Conservation (phyloP, 23 red algal genomes). For the Gracilaria domingensis region DNA sequence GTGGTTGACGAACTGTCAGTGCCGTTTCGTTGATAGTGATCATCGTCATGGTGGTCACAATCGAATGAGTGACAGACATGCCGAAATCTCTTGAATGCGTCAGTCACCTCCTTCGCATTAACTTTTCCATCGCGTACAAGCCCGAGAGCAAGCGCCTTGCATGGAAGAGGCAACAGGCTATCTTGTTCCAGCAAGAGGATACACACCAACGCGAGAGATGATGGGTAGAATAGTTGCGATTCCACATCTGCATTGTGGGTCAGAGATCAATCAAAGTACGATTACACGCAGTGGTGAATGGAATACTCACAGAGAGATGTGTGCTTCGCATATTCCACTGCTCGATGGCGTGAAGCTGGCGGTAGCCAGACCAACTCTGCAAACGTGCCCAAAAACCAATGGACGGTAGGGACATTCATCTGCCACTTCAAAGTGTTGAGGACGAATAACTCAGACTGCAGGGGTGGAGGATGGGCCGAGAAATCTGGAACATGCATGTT, state of each 20-base stretch:
- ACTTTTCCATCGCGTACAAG: constrained; percentile 9
- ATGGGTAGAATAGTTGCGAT: constrained; percentile 30
- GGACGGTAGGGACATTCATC: constrained; percentile 42
- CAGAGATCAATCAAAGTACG: constrained; percentile 11
- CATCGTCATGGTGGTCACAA: constrained; percentile 5
- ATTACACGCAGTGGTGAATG: neutral
- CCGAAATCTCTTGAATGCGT: constrained; percentile 29
- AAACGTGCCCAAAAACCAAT: constrained; percentile 38
- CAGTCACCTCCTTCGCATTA: neutral
- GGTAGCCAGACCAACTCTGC: constrained; percentile 37
- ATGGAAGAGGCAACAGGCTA: constrained; percentile 36
- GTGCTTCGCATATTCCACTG: constrained; percentile 35
- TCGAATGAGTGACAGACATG: constrained; percentile 5
- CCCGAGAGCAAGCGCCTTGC: constrained; percentile 10
- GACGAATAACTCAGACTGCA: constrained; percentile 16
- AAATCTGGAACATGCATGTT: constrained; percentile 38
- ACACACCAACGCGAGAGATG: constrained; percentile 44
- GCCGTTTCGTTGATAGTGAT: neutral
- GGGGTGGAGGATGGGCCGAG: neutral
- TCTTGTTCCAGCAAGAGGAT: constrained; percentile 49
- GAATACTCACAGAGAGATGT: constrained; percentile 45
- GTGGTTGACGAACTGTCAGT: constrained; percentile 23
- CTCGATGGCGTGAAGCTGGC: neutral
- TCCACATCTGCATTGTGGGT: constrained; percentile 13
- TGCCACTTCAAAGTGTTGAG: constrained; percentile 36